phyloP scores from a whole-genome alignment of 2,329 filamentous ascomycete species.

The Reticulascus tulasneorum region DNA sequence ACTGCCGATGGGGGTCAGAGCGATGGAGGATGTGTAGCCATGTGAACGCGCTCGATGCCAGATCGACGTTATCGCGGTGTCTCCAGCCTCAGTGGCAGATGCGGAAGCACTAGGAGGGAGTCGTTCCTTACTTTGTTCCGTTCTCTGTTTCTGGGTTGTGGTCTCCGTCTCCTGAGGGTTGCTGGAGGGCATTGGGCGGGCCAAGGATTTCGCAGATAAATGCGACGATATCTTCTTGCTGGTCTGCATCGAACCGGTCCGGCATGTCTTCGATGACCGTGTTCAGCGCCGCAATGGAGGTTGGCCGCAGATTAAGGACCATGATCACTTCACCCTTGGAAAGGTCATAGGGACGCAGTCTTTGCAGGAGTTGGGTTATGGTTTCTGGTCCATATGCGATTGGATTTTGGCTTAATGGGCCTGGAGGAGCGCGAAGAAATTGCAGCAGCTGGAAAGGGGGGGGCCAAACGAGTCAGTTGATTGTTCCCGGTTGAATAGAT shows the following conservation, averaged over 20 bases:
- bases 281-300: constrained; percentile 53
- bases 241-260: constrained; percentile 53
- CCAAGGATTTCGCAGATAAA: constrained; percentile 57
- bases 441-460: constrained; percentile 51
- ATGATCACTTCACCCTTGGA: constrained; percentile 67
- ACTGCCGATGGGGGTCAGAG: constrained; percentile 47
- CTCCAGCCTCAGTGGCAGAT: no score
- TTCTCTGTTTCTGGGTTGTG: background rate
- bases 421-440: constrained; percentile 53
- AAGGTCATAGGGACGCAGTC: constrained; percentile 53
- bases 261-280: constrained; percentile 63
- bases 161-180: constrained; percentile 18
- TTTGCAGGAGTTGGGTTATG: constrained; percentile 50
- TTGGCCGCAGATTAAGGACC: constrained; percentile 63
- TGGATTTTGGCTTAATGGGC: constrained; percentile 53
- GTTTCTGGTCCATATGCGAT: constrained; percentile 48
- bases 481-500: constrained; percentile 6
- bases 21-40: constrained; percentile 49
- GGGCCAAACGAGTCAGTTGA: constrained; percentile 11
- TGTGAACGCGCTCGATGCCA: no score
- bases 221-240: constrained; percentile 55
- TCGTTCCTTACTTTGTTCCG: background rate
- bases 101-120: no score
- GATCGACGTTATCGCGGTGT: no score
- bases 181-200: no score